phyloP scores from a whole-genome alignment of 73 alveolate species.

The Paramecium tetraurelia region DNA sequence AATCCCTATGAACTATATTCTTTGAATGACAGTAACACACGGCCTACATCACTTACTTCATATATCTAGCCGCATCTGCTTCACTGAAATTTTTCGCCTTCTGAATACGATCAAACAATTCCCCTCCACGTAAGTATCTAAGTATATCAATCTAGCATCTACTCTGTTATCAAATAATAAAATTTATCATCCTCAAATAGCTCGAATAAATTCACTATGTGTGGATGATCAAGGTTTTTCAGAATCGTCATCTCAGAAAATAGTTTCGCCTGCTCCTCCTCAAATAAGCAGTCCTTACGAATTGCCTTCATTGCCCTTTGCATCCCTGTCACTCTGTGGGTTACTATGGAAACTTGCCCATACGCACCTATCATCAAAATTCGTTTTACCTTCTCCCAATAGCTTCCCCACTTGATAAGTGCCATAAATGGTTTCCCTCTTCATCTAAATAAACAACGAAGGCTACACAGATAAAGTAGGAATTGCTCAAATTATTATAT shows the following conservation, averaged over 20 bases:
- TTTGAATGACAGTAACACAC: slow-evolving; percentile 71
- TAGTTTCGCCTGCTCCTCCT: slow-evolving; percentile 51
- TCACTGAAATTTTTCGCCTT: slow-evolving; percentile 42
- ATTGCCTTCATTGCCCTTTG: slow-evolving; percentile 89
- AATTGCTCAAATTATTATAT: neutral
- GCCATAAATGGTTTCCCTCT: slow-evolving; percentile 32
- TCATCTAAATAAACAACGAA: neutral
- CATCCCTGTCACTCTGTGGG: slow-evolving; percentile 67
- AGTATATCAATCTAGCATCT: neutral
- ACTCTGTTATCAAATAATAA: slow-evolving; percentile 56
- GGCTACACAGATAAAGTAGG: slow-evolving; percentile 9
- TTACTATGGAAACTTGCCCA: slow-evolving; percentile 87
- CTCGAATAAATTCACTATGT: slow-evolving; percentile 52
- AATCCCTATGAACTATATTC: slow-evolving; percentile 71
- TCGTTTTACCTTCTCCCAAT: slow-evolving; percentile 3
- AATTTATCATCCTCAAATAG: slow-evolving; percentile 52
- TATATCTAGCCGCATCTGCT: slow-evolving; percentile 54
- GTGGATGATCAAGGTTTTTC: slow-evolving; percentile 53
- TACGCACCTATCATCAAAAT: slow-evolving; percentile 61
- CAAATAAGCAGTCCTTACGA: slow-evolving; percentile 68
- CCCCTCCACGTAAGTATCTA: slow-evolving; percentile 67
- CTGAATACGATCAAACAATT: slow-evolving; percentile 61
- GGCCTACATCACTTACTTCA: slow-evolving; percentile 64
- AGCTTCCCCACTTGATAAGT: neutral
- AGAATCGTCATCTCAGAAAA: slow-evolving; percentile 76